A percentile compares a stretch with the other conserved stretches of the same genome.
Evolutionary conservation across 768 basidiomycete species (phyloP).

Genomic region (Xerocomus brunneocitrinus): DNA sequence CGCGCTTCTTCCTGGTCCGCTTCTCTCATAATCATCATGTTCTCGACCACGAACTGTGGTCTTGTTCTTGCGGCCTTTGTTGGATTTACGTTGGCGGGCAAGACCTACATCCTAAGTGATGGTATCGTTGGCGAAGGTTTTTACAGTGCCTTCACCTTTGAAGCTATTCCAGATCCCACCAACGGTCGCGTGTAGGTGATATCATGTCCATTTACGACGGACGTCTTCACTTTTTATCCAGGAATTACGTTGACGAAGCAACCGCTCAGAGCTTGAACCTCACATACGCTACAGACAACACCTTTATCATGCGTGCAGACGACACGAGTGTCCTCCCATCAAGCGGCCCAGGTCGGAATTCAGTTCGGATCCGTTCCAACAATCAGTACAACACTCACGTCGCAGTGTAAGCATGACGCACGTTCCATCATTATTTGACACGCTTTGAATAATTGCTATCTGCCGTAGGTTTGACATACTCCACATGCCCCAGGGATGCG

Average conservation of each 20-base stretch:
- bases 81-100: constrained; percentile 10
- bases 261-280: constrained; percentile 28
- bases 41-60: neutral
- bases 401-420: constrained; percentile 24
- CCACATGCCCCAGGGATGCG: constrained; percentile 37
- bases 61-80: constrained; percentile 9
- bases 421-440: neutral
- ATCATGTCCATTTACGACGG: neutral
- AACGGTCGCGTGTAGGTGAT: constrained; percentile 29
- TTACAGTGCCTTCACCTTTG: constrained; percentile 17
- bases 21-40: constrained; percentile 19
- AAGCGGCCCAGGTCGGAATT: constrained; percentile 32
- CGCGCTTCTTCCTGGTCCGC: neutral
- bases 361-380: constrained; percentile 32
- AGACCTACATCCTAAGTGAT: constrained; percentile 27
- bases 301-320: constrained; percentile 37
- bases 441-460: neutral
- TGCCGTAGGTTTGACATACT: constrained; percentile 28
- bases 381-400: constrained; percentile 33
- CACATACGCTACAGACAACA: constrained; percentile 23
- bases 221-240: constrained; percentile 3
- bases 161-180: constrained; percentile 33
- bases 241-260: constrained; percentile 32
- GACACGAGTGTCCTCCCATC: constrained; percentile 28
- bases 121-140: constrained; percentile 22